Evolutionary conservation across 345 rosid genomes (phyloP).

Genomic region (Pistacia integerrima): DNA sequence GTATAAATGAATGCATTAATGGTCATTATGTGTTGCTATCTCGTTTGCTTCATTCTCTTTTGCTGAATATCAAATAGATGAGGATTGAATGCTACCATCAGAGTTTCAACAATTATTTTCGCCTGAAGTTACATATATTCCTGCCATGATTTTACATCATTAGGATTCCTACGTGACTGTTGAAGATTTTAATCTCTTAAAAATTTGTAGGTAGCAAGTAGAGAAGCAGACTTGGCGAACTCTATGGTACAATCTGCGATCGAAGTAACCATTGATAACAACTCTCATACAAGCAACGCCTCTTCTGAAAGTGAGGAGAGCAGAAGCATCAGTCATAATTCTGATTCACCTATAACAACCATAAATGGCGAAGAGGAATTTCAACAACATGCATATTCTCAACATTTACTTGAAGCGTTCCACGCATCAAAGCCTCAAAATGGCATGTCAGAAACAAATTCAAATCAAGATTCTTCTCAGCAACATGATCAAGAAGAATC

Average conservation of each 20-base stretch:
- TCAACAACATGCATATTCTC: not conserved
- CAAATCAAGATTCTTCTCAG: conserved; percentile 6
- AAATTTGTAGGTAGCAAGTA: conserved; percentile 10
- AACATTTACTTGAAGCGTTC: conserved; percentile 1
- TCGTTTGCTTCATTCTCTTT: too few relatives aligned
- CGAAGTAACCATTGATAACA: conserved; percentile 3
- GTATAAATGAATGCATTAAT: too few relatives aligned
- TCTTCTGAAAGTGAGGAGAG: conserved; percentile 12
- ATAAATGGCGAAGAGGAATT: conserved; percentile 13
- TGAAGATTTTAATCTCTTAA: not conserved
- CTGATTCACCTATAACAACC: conserved; percentile 10
- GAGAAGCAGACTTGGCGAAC: conserved; percentile 6
- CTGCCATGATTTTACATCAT: not conserved
- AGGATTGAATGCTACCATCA: not conserved
- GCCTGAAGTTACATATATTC: too few relatives aligned
- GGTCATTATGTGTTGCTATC: too few relatives aligned
- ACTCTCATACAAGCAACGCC: conserved; percentile 13
- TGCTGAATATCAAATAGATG: not conserved
- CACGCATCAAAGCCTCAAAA: not conserved
- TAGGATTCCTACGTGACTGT: not conserved
- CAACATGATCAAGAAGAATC: conserved; percentile 15
- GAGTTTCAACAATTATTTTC: not conserved
- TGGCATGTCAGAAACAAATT: conserved; percentile 4
- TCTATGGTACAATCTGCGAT: conserved; percentile 1
- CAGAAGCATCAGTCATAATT: conserved; percentile 6